These are phyloP conservation scores for Gautieria morchelliformis DNA, from an alignment of 768 basidiomycete genomes.

Conservation along the genomic window DNA sequence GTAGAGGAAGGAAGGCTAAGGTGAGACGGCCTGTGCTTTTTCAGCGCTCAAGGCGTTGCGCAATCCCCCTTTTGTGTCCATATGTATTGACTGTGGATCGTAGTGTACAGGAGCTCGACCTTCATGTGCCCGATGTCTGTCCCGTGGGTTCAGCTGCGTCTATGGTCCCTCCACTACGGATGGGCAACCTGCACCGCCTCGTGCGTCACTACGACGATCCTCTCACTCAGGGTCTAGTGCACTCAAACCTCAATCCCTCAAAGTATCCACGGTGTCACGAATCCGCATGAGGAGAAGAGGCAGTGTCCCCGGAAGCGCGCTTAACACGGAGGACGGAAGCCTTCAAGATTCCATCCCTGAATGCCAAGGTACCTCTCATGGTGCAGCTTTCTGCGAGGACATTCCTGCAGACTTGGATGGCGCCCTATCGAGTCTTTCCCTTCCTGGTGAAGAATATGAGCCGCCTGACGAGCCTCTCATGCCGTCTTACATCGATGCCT, in stretches of 20 bases:
- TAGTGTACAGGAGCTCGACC: constrained; percentile 70
- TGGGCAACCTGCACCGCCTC: not conserved
- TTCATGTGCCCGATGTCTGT: constrained; percentile 53
- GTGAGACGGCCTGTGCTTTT: constrained; percentile 25
- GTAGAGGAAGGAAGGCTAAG: constrained; percentile 65
- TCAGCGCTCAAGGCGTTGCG: not conserved
- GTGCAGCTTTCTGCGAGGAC: no score
- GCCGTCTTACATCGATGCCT: not conserved
- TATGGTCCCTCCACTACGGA: constrained; percentile 28
- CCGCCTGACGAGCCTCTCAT: no score
- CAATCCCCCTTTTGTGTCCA: not conserved
- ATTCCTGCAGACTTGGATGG: no score
- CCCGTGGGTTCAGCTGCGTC: constrained; percentile 49
- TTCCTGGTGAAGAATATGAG: no score
- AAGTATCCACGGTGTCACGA: not conserved
- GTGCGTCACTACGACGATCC: not conserved
- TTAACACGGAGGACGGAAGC: not conserved
- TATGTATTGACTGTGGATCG: not conserved
- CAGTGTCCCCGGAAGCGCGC: not conserved
- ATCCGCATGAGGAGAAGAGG: not conserved
- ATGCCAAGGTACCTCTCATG: not conserved
- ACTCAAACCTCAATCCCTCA: not conserved
- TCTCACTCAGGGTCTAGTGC: not conserved
- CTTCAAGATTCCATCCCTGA: not conserved
- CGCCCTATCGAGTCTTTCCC: no score